Base-by-base conservation (phyloP, 306 rosid species). In the Cucurbita pepo region DNA sequence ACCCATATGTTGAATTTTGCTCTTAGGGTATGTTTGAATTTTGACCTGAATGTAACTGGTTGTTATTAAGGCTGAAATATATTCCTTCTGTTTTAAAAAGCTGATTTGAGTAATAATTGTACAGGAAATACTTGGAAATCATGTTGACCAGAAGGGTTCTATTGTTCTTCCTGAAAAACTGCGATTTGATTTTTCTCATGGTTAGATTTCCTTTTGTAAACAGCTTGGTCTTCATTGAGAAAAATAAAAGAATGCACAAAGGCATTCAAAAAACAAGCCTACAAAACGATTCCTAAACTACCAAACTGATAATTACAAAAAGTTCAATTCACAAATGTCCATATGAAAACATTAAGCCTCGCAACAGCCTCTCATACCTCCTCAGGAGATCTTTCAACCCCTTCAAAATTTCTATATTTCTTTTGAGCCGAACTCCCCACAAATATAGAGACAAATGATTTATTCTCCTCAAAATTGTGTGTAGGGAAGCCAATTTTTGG, bases 1-100 rank as follows among this genome's bases (percentile, higher is more conserved):
- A 94, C 99, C 1, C 99, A 94, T 77, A 91, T 94, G 83, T 86
- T 94, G 85, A 94, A 94, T 78, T 94, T 94, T 79, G 99, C 99
- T 76, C 96, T 94, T n/a, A 84, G 83, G 91, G 99, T 94, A 87
- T 75, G 86, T 59, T 65, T 40, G 59, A 73, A 60, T 64, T 64
- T 18, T 64, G 52, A 41, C 34, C 10, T 41, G 19, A 44, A 69
- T 22, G 38, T 67, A 22, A 75, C 52, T 50, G 44, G 38, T 73
- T 30, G 13, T 63, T 69, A 65, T 69, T 38, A 50, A 7, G 50
- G 6, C 37, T 19, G 56, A 34, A 3, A 11, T 47, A 30, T 19
- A 61, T 76, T 38, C 12, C 55, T 58, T 78, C 48, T 18, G n/a
- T 48, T 45, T 11, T 10, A 18, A 62, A 25, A 67, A 34, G 58